Base-by-base conservation (phyloP, 169 alveolate species). In the Plasmodium cynomolgi region DNA sequence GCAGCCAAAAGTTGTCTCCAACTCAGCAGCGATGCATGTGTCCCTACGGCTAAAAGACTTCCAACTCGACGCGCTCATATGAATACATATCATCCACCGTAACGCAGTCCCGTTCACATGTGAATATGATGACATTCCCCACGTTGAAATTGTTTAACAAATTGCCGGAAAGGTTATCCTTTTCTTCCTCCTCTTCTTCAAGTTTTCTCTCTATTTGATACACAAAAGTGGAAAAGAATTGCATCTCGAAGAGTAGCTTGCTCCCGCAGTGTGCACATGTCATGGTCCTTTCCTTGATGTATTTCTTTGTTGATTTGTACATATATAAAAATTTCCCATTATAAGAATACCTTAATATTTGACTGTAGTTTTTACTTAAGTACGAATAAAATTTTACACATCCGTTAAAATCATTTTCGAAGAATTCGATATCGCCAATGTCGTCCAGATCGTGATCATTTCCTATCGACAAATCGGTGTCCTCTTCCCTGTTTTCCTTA, bases 321-420 rank as follows among this genome's bases (percentile, higher is more conserved):
- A 88, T 88, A n/a, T 88, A 88, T 62, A 80, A 62, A 62, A 88
- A 88, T 26, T 88, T 88, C 7, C 94, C 94, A 34, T 88, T 88
- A 73, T 88, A 88, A 26, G 91, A 88, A 79, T 88, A 88, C 83
- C 94, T 88, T 88, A 88, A 62, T 39, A 88, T 88, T 88, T 88
- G 94, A 58, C 68, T 88, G 82, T 88, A 88, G 73, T 88, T 88
- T 88, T 88, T 88, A 68, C 94, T 88, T 80, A 88, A 81, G 37
- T 79, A 79, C 8, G 94, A 88, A 80, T 80, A 88, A 80, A 88
- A 80, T 80, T 88, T 88, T 58, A 88, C 90, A 50, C 90, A 88
- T n/a, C 94, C 94, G 82, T 88, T 88, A 23, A 88, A 88, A 88
- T 88, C 94, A 79, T 88, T 88, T 79, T 88, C 94, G 44, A 88